These are phyloP conservation scores for Pestalotiopsis sp. DNA, from an alignment of 2,329 filamentous ascomycete genomes.

Conservation along the genomic window DNA sequence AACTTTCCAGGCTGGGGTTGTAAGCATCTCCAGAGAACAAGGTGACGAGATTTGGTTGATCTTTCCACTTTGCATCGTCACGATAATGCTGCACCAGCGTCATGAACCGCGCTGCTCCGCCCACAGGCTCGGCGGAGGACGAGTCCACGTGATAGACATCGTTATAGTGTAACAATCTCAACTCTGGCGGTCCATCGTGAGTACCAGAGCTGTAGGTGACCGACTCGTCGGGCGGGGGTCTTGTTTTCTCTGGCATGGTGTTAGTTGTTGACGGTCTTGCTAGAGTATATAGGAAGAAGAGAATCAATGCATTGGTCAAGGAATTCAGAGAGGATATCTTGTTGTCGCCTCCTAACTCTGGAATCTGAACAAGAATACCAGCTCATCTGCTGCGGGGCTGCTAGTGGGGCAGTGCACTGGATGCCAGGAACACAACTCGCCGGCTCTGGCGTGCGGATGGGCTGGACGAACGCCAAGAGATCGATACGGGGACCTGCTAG, in stretches of 20 bases:
- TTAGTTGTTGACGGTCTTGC: background rate
- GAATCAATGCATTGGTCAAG: background rate
- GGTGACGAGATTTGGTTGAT: constrained; percentile 69
- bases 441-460: background rate
- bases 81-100: constrained; percentile 77
- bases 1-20: constrained; percentile 87
- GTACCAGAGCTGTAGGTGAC: constrained; percentile 32
- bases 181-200: constrained; percentile 58
- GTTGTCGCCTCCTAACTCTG: background rate
- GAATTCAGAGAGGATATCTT: background rate
- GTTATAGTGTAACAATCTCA: constrained; percentile 89
- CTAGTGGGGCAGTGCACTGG: background rate
- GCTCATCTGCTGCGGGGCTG: background rate
- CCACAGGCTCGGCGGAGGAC: constrained; percentile 77
- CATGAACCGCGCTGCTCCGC: constrained; percentile 81
- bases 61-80: constrained; percentile 58
- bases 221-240: constrained; percentile 32
- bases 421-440: background rate
- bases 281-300: background rate
- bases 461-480: background rate
- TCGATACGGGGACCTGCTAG: background rate
- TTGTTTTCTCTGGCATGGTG: constrained; percentile 22
- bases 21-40: constrained; percentile 93
- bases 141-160: constrained; percentile 89
- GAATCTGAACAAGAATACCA: background rate